phyloP scores from a whole-genome alignment of 2,329 filamentous ascomycete genomes.

The Fusarium transvaalense region DNA sequence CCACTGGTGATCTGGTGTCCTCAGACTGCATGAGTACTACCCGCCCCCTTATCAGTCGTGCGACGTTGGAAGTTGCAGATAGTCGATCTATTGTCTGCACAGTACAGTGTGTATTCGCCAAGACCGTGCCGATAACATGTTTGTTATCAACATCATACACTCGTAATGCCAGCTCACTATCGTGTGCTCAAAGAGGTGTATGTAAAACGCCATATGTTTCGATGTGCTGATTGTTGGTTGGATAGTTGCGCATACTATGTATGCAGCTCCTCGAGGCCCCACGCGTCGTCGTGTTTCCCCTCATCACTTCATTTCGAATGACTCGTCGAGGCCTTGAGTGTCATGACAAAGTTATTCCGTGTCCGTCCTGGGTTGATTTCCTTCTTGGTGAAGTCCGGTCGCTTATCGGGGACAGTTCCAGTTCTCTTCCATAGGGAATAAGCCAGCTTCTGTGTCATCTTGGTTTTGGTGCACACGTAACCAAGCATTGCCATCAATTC shows the following conservation, averaged over 20 bases:
- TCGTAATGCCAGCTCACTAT: slow-evolving; percentile 19
- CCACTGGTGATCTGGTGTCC: slow-evolving; percentile 39
- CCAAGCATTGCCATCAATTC: slow-evolving; percentile 83
- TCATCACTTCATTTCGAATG: slow-evolving; percentile 32
- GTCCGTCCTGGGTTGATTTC: slow-evolving; percentile 80
- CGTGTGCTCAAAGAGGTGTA: slow-evolving; percentile 13
- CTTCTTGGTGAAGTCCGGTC: slow-evolving; percentile 66
- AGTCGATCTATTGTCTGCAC: slow-evolving; percentile 28
- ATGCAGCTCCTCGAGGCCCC: slow-evolving; percentile 37
- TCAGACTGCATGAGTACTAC: slow-evolving; percentile 39
- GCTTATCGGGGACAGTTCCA: slow-evolving; percentile 26
- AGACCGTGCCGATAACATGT: slow-evolving; percentile 28
- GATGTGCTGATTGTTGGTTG: slow-evolving; percentile 35
- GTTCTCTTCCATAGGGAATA: slow-evolving; percentile 86
- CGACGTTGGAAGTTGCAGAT: slow-evolving; percentile 32
- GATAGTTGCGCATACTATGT: slow-evolving; percentile 48
- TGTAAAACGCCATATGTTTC: slow-evolving; percentile 24
- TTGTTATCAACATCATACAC: slow-evolving; percentile 14
- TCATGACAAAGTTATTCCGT: slow-evolving; percentile 92
- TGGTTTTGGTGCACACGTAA: slow-evolving; percentile 74
- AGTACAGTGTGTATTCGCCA: slow-evolving; percentile 24
- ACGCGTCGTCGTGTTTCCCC: slow-evolving; percentile 32
- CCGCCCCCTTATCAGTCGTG: slow-evolving; percentile 36
- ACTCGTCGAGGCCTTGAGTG: slow-evolving; percentile 62
- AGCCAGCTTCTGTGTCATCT: slow-evolving; percentile 84